Conservation (phyloP, 129 eudicot species). For the Chrysanthemum lavandulifolium region DNA sequence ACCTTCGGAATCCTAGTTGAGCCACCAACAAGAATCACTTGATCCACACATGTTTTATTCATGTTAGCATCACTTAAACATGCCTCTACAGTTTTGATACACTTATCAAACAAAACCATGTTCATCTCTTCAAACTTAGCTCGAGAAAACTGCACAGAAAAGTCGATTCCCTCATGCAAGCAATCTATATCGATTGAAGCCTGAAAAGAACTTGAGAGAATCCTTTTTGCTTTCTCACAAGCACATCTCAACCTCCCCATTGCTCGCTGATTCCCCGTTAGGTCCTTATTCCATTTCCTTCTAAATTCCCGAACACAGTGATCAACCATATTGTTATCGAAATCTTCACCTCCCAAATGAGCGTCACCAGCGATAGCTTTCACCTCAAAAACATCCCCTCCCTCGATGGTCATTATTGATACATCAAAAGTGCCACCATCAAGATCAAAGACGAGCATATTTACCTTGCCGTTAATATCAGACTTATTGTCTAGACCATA, state of each 20-base stretch:
- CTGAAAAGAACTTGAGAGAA: background rate
- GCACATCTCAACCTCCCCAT: slow-evolving; percentile 18
- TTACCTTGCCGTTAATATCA: background rate
- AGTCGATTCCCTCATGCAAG: slow-evolving; percentile 3
- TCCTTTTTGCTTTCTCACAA: slow-evolving; percentile 26
- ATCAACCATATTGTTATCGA: slow-evolving; percentile 15
- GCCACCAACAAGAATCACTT: slow-evolving; percentile 1
- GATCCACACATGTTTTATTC: background rate
- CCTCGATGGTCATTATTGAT: background rate
- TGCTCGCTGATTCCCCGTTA: slow-evolving; percentile 4
- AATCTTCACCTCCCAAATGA: slow-evolving; percentile 28
- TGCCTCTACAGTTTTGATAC: background rate
- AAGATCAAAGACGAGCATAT: slow-evolving; percentile 1
- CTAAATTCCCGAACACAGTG: slow-evolving; percentile 8
- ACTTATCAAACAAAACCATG: slow-evolving; percentile 8
- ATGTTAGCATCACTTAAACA: slow-evolving; percentile 6
- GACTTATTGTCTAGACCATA: slow-evolving; percentile 11
- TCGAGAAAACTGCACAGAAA: slow-evolving; percentile 14
- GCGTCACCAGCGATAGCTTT: slow-evolving; percentile 24
- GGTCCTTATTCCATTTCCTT: slow-evolving; percentile 15
- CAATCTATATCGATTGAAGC: too few species aligned
- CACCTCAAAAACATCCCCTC: slow-evolving; percentile 9
- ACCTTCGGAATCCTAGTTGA: slow-evolving; percentile 1
- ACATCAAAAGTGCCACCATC: slow-evolving; percentile 27
- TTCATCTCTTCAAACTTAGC: slow-evolving; percentile 27